Evolutionary conservation across 2,329 filamentous ascomycete genomes (phyloP), one percentile per base, ranked within the genome.

Genomic region (Uncinocarpus reesii): DNA sequence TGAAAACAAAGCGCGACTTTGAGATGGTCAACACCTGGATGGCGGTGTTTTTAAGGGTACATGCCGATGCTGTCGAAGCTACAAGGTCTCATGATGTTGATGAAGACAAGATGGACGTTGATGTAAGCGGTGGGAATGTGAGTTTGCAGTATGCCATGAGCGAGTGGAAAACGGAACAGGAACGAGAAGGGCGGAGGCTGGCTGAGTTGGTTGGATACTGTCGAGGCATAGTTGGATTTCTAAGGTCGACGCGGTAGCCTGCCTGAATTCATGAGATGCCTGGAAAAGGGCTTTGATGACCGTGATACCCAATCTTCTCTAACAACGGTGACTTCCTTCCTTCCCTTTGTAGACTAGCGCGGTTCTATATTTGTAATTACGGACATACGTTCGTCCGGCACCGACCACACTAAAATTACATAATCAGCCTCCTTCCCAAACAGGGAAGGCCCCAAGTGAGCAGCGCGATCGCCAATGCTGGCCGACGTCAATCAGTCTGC

Each of bases 11-110:
- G 54, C 78, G 78, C 41, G 92, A 96, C 65, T 98, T 94, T 65
- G 92, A 98, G 67, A 75, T 98, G 32, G 84, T 87, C 13, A 89
- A 96, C 66, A 87, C 88, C 0, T 98, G 92, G 90, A 96, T 98
- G 88, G 82, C 84, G 1, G 90, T 96, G 1, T 94, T 96, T 60
- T 64, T 98, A 51, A 78, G 82, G 41, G 70, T 95, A 34, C 90
- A 96, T 65, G 75, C 74, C 5, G 80, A 83, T 52, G 68, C 75
- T 13, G 68, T 84, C 11, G 63, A 69, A 5, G 51, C 60, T 40
- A 40, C 32, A 4, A 42, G 50, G 7, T 47, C 50, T 5, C 54
- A 53, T 20, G 32, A 52, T 21, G 52, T 48, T 3, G 43, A 53
- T 37, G 55, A 34, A 24, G 47, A 53, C 18, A 56, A 55, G 13